Evolutionary conservation across 306 rosid genomes (phyloP).

Genomic region (Calophaca sinica): DNA sequence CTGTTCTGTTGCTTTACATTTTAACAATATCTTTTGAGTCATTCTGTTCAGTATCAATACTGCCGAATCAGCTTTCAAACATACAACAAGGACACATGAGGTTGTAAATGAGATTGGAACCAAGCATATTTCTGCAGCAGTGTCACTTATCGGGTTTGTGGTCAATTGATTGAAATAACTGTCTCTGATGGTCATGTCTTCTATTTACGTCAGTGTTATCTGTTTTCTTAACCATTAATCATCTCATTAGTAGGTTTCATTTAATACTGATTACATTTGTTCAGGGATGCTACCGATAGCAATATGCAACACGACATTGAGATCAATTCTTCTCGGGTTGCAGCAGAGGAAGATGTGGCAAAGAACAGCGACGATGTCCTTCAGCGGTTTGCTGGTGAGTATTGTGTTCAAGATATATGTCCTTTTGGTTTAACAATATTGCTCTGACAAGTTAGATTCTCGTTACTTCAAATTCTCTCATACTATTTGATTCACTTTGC

Average conservation of each 20-base stretch:
- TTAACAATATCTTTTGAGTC: slow-evolving; percentile 14
- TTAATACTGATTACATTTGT: slow-evolving; percentile 27
- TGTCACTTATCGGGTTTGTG: slow-evolving; percentile 72
- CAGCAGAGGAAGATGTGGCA: slow-evolving; percentile 71
- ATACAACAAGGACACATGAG: slow-evolving; percentile 63
- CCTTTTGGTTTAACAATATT: background rate
- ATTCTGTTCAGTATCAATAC: slow-evolving; percentile 57
- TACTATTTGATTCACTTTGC: background rate
- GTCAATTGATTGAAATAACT: slow-evolving; percentile 25
- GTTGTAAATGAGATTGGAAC: slow-evolving; percentile 71
- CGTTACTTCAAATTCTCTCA: background rate
- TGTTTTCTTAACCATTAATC: background rate
- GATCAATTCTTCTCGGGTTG: slow-evolving; percentile 63
- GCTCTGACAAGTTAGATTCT: background rate
- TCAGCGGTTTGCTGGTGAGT: slow-evolving; percentile 70
- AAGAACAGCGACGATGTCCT: slow-evolving; percentile 62
- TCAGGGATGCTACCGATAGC: slow-evolving; percentile 67
- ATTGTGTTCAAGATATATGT: slow-evolving; percentile 11
- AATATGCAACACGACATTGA: slow-evolving; percentile 74
- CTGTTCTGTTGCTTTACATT: slow-evolving; percentile 1
- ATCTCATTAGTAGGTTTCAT: slow-evolving; percentile 15
- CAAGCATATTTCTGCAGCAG: slow-evolving; percentile 64
- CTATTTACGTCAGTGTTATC: background rate
- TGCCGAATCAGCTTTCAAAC: slow-evolving; percentile 64
- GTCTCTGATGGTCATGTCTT: background rate